These are phyloP conservation scores for Puccinia hordei DNA, from an alignment of 1,284 basidiomycete genomes.

Conservation along the genomic window DNA sequence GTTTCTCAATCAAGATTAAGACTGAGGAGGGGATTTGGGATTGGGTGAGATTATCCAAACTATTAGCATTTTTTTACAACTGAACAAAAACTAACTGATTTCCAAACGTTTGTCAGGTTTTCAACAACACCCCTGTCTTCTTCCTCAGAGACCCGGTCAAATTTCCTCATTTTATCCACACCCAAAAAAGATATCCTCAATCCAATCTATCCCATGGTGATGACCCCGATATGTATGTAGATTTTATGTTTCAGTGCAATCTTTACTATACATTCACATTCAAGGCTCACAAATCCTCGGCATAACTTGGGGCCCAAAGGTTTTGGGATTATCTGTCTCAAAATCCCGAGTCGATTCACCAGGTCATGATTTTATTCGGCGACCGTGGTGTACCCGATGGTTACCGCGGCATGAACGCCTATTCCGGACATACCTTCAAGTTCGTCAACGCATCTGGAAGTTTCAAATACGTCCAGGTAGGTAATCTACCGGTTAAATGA, in stretches of 20 bases:
- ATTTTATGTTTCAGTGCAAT: background rate
- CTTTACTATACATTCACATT: background rate
- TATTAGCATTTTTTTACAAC: background rate
- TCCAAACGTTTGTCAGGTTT: conserved; percentile 56
- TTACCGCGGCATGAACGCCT: conserved; percentile 44
- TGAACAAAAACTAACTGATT: background rate
- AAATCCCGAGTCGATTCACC: conserved; percentile 50
- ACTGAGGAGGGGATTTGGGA: conserved; percentile 88
- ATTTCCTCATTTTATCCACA: conserved; percentile 50
- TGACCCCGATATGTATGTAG: conserved; percentile 39
- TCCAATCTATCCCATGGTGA: conserved; percentile 44
- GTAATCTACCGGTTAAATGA: background rate
- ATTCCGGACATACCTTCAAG: conserved; percentile 48
- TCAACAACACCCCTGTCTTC: conserved; percentile 89
- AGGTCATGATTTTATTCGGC: conserved; percentile 48
- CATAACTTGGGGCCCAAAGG: conserved; percentile 1
- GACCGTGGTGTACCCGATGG: conserved; percentile 47
- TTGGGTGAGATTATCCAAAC: conserved; percentile 65
- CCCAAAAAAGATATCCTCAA: conserved; percentile 50
- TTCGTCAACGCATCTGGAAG: conserved; percentile 43
- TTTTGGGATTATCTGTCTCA: conserved; percentile 50
- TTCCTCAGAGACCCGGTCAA: conserved; percentile 81
- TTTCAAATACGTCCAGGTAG: conserved; percentile 49
- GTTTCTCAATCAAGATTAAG: conserved; percentile 86
- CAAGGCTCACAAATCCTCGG: background rate